These are phyloP conservation scores for Lichtheimia ornata DNA, from an alignment of 371 early-diverging fungal species.

Conservation along the genomic window DNA sequence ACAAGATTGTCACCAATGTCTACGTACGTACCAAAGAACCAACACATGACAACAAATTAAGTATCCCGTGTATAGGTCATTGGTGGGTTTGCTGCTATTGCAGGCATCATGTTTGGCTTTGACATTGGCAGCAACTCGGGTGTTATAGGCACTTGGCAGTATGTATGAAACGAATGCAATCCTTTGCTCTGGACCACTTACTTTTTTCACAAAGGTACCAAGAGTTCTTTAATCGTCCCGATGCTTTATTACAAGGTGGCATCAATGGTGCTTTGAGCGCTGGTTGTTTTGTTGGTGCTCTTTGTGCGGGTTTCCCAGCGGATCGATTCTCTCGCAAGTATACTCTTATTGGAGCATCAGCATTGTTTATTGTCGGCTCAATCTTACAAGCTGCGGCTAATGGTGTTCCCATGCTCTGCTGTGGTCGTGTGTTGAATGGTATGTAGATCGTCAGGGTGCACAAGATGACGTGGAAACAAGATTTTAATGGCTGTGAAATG, in stretches of 20 bases:
- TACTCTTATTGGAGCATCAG: conserved; percentile 31
- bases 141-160: conserved; percentile 53
- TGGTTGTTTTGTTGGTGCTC: conserved; percentile 35
- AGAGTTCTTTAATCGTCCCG: conserved; percentile 57
- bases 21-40: conserved; percentile 24
- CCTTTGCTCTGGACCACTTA: background rate
- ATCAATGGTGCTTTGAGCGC: conserved; percentile 56
- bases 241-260: conserved; percentile 57
- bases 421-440: conserved; percentile 35
- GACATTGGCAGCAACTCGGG: conserved; percentile 64
- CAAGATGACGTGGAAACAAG: background rate
- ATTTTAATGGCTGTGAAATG: conserved; percentile 17
- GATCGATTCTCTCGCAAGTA: conserved; percentile 29
- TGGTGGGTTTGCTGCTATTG: conserved; percentile 59
- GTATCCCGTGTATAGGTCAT: conserved; percentile 32
- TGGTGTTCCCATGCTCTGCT: conserved; percentile 33
- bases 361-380: conserved; percentile 29
- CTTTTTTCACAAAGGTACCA: conserved; percentile 34
- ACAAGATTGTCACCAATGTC: conserved; percentile 21
- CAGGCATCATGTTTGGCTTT: conserved; percentile 65
- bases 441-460: background rate
- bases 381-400: conserved; percentile 30
- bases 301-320: conserved; percentile 31
- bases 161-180: conserved; percentile 2
- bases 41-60: background rate